Evolutionary conservation across 805 yeast species (phyloP), one percentile per base, ranked within the genome.

Genomic region (Isabelozyma gotoi): DNA sequence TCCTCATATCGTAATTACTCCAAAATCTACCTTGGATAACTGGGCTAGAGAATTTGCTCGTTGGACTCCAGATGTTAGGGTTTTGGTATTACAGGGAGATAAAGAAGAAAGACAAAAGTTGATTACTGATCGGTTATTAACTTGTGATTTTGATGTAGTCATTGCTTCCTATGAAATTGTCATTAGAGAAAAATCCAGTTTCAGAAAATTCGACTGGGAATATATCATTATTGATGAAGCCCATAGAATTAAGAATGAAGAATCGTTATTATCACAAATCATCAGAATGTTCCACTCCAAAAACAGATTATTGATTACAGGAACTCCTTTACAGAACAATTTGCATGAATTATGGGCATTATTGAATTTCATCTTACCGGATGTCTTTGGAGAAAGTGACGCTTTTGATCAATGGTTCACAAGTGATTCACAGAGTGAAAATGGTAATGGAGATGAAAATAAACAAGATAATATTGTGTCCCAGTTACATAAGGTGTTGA

Each of bases 221-320:
- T 86, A 86, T 57, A 81, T 86, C 39, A 73, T 85, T 16, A 83
- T 86, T 48, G 95, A 86, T 63, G 95, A 86, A 64, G 94, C 92
- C 3, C 95, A 86, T 60, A 73, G 94, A 67, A 81, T 86, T 51
- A 86, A 86, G 55, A 86, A 86, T 59, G 94, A 86, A 55, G 86
- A 83, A 55, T 77, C 85, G 2, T 63, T 83, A 60, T 64, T 85
- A 37, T 83, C 90, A 0, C 92, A 85, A 56, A 86, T 85, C 41
- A 80, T 85, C 38, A 71, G 94, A 55, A 73, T 84, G 67, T 84
- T 85, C 57, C 81, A 83, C 49, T 82, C 89, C 1, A 78, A 75
- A 39, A 84, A 84, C 59, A 73, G 94, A 55, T 65, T 86, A 46
- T 68, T 86, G 44, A 85, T 86, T 42, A 86, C 94, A 0, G 94